Percentiles rank a stretch among this genome's conserved stretches.
phyloP scores from a whole-genome alignment of 2,329 filamentous ascomycete species.

The Xylariaceae sp. region DNA sequence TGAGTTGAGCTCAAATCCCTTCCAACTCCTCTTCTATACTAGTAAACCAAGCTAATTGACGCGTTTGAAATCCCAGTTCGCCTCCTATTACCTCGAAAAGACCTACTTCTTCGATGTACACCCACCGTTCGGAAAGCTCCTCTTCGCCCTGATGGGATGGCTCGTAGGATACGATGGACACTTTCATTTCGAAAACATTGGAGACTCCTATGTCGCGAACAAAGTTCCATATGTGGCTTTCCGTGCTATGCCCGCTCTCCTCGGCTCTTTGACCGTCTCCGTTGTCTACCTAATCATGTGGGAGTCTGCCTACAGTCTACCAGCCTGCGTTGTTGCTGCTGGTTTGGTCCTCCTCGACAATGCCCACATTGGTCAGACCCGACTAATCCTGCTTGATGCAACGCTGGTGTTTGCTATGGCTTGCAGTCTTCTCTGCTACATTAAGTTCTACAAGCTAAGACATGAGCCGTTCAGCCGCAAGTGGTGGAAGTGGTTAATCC shows the following conservation, averaged over 20 bases:
- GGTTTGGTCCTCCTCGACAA: constrained; percentile 94
- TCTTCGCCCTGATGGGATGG: constrained; percentile 97
- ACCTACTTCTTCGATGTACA: constrained; percentile 99
- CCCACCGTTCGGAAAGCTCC: constrained; percentile 95
- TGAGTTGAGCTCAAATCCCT: constrained; percentile 49
- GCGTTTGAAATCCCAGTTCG: constrained; percentile 57
- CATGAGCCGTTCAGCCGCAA: constrained; percentile 89
- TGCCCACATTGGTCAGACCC: constrained; percentile 94
- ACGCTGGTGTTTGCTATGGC: constrained; percentile 96
- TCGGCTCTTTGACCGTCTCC: constrained; percentile 92
- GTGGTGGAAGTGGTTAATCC: constrained; percentile 99
- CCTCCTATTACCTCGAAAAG: constrained; percentile 86
- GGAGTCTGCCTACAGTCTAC: constrained; percentile 97
- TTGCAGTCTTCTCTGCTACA: constrained; percentile 89
- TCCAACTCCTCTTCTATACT: neutral
- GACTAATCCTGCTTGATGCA: constrained; percentile 92
- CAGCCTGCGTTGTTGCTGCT: constrained; percentile 86
- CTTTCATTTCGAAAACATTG: constrained; percentile 99
- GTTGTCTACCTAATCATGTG: constrained; percentile 98
- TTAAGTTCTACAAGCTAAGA: constrained; percentile 96
- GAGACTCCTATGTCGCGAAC: constrained; percentile 96
- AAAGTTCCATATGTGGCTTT: constrained; percentile 97
- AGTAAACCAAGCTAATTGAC: constrained; percentile 20
- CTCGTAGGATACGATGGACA: constrained; percentile 95
- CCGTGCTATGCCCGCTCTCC: constrained; percentile 87